phyloP scores from a whole-genome alignment of 108 stramenopile genomes.

The Hondaea fermentalgiana region DNA sequence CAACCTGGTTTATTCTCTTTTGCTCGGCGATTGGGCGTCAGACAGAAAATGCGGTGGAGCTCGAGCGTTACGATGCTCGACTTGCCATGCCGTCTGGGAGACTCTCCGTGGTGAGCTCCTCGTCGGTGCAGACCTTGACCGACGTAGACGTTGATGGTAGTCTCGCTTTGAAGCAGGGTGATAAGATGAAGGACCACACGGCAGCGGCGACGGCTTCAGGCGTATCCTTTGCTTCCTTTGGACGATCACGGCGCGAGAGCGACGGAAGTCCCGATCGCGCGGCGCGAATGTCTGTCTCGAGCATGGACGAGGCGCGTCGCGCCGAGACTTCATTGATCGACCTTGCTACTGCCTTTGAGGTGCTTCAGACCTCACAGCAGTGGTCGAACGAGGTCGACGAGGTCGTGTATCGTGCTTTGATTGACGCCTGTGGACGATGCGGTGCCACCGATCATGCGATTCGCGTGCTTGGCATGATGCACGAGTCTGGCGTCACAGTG shows the following conservation, averaged over 20 bases:
- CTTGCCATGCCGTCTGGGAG: neutral
- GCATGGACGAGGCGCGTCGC: neutral
- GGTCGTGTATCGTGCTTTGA: neutral
- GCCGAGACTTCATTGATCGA: neutral
- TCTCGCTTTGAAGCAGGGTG: no score
- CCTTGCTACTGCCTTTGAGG: neutral
- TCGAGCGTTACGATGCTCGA: neutral
- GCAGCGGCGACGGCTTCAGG: no score
- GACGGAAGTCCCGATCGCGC: no score
- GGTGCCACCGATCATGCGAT: neutral
- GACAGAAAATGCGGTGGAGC: neutral
- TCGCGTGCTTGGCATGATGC: slow-evolving; percentile 7
- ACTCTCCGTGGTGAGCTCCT: neutral
- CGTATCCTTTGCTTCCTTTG: no score
- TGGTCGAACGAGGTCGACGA: neutral
- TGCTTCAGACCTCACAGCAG: neutral
- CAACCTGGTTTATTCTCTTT: slow-evolving; percentile 1
- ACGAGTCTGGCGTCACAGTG: slow-evolving; percentile 2
- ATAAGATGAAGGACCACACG: no score
- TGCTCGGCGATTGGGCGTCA: neutral
- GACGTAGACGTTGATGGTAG: neutral
- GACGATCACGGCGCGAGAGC: no score
- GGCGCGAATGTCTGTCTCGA: neutral
- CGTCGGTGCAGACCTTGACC: neutral
- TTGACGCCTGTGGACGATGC: neutral